These are phyloP conservation scores for Apiotrichum mycotoxinovorans DNA, from an alignment of 1,284 basidiomycete genomes.

Conservation along the genomic window DNA sequence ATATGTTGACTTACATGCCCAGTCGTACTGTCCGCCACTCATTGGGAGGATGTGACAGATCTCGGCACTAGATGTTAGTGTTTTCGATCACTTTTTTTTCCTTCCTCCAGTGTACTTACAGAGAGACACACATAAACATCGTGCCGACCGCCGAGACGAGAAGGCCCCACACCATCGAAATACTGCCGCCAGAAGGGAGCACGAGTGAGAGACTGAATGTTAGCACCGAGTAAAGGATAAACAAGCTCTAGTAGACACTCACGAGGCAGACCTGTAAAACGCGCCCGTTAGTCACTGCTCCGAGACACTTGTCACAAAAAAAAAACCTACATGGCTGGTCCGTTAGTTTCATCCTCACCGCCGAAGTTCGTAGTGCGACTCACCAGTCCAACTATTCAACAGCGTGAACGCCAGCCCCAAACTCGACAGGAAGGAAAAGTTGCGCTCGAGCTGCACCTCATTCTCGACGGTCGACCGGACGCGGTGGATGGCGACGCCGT, in stretches of 20 bases:
- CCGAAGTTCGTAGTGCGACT: too few relatives aligned
- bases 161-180: constrained; percentile 44
- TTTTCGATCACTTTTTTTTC: too few relatives aligned
- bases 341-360: neutral
- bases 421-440: constrained; percentile 19
- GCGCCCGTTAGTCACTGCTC: neutral
- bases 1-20: constrained; percentile 8
- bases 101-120: too few relatives aligned
- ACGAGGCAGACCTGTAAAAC: constrained; percentile 7
- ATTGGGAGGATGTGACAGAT: constrained; percentile 9
- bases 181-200: constrained; percentile 39
- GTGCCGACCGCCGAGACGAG: constrained; percentile 33
- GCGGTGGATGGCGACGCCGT: too few relatives aligned
- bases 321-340: constrained; percentile 12
- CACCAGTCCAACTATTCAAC: constrained; percentile 24
- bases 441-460: constrained; percentile 19
- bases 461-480: too few relatives aligned
- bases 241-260: too few relatives aligned
- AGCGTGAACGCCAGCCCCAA: constrained; percentile 23
- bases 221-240: neutral
- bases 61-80: constrained; percentile 1
- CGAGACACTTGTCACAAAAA: neutral
- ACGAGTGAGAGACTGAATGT: constrained; percentile 20
- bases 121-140: constrained; percentile 26
- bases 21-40: constrained; percentile 45